A percentile compares a stretch with the other conserved stretches of the same genome.
Conservation (phyloP, 1,284 basidiomycete species). For the Coriolopsis trogii region DNA sequence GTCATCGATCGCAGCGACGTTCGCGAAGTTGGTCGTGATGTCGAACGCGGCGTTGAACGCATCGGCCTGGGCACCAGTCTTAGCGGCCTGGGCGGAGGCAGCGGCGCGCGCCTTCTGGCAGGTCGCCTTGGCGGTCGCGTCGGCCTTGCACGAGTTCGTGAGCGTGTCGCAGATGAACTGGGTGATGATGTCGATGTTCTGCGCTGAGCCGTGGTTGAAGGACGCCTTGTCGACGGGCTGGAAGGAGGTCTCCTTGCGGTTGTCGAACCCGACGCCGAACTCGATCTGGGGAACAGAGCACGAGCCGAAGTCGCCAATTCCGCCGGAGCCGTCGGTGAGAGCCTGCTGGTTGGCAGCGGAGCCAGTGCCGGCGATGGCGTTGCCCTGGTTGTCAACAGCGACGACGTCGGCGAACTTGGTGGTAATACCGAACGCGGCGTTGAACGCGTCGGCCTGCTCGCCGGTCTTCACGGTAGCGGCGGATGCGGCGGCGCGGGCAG, state of each 20-base stretch:
- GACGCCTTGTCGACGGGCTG: constrained; percentile 47
- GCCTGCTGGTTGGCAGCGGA: constrained; percentile 11
- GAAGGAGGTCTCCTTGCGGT: constrained; percentile 60
- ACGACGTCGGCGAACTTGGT: constrained; percentile 33
- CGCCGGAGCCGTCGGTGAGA: not conserved
- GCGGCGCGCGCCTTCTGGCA: constrained; percentile 48
- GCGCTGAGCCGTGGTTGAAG: constrained; percentile 54
- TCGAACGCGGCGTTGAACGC: constrained; percentile 61
- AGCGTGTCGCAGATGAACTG: constrained; percentile 59
- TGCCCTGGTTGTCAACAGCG: constrained; percentile 33
- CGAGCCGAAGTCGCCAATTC: constrained; percentile 55
- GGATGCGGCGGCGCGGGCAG: constrained; percentile 46
- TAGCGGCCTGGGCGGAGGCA: constrained; percentile 42
- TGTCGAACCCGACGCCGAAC: constrained; percentile 62
- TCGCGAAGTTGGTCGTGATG: constrained; percentile 39
- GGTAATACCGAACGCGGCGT: constrained; percentile 54
- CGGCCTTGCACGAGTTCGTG: constrained; percentile 53
- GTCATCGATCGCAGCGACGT: constrained; percentile 32
- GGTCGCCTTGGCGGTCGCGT: constrained; percentile 52
- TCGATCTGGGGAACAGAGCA: constrained; percentile 62
- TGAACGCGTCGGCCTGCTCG: constrained; percentile 61
- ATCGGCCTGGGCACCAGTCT: constrained; percentile 58
- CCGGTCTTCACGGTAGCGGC: constrained; percentile 47
- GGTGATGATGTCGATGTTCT: constrained; percentile 57
- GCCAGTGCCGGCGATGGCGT: constrained; percentile 23